These are phyloP conservation scores for Sugiyamaella mastotermitis DNA, from an alignment of 805 yeast genomes.

Conservation along the genomic window DNA sequence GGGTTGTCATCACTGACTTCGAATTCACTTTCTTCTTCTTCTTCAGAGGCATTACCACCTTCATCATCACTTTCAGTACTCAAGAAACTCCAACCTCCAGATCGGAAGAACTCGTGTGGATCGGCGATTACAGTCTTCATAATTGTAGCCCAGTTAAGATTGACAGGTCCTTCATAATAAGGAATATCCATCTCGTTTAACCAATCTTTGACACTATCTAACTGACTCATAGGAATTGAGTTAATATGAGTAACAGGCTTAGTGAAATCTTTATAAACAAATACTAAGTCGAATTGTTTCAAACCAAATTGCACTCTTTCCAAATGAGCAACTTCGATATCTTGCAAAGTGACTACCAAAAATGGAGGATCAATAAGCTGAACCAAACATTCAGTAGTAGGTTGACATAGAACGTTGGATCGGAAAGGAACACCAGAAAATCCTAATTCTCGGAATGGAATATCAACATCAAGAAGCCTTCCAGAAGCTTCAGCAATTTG, in stretches of 20 bases:
- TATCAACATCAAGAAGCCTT: constrained; percentile 80
- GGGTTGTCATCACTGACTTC: constrained; percentile 58
- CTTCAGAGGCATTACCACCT: constrained; percentile 63
- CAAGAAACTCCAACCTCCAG: constrained; percentile 96
- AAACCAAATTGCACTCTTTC: constrained; percentile 97
- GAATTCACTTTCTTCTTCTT: constrained; percentile 58
- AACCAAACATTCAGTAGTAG: constrained; percentile 93
- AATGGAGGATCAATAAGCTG: constrained; percentile 95
- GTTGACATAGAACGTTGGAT: constrained; percentile 90
- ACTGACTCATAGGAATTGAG: constrained; percentile 86
- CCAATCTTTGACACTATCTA: constrained; percentile 95
- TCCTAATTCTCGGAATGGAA: constrained; percentile 93
- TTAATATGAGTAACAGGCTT: constrained; percentile 87
- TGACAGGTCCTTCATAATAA: constrained; percentile 87
- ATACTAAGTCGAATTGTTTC: constrained; percentile 94
- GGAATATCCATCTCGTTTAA: constrained; percentile 97
- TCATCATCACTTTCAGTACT: constrained; percentile 83
- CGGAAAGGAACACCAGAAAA: constrained; percentile 97
- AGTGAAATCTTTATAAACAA: constrained; percentile 85
- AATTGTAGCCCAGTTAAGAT: constrained; percentile 90
- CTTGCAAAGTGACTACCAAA: constrained; percentile 82
- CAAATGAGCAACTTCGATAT: constrained; percentile 88
- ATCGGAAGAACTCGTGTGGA: constrained; percentile 88
- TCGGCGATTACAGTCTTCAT: constrained; percentile 91
- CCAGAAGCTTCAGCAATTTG: constrained; percentile 82